Percentiles rank a stretch among this genome's conserved stretches.
Evolutionary conservation across 2,329 filamentous ascomycete genomes (phyloP).

Genomic region (Botrytis fragariae): DNA sequence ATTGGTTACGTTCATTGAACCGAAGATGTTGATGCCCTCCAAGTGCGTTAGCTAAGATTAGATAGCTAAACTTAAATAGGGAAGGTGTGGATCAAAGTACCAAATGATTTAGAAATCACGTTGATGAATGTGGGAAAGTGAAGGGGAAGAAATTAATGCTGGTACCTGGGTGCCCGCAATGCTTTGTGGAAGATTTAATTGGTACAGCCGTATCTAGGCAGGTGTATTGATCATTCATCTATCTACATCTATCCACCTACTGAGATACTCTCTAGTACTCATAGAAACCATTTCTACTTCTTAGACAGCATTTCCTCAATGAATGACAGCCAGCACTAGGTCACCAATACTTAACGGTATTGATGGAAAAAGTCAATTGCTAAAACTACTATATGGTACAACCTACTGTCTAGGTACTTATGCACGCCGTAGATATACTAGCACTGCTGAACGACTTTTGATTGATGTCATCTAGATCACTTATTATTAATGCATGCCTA

Average conservation of each 20-base stretch:
- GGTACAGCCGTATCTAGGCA: neutral
- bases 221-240: neutral
- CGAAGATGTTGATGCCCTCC: constrained; percentile 10
- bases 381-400: neutral
- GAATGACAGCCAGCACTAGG: neutral
- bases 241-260: neutral
- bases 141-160: neutral
- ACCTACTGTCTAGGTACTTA: neutral
- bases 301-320: neutral
- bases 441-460: neutral
- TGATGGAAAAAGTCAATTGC: neutral
- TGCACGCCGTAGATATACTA: neutral
- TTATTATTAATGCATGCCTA: neutral
- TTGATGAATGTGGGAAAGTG: constrained; percentile 1
- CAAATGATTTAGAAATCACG: constrained; percentile 9
- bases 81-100: neutral
- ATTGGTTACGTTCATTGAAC: constrained; percentile 10
- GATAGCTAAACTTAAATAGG: neutral
- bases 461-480: neutral
- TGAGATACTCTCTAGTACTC: too few species aligned
- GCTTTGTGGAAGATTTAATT: neutral
- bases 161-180: neutral
- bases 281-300: neutral
- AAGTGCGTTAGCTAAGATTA: constrained; percentile 9
- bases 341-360: neutral